phyloP scores from a whole-genome alignment of 805 yeast species.

The Alloascoidea africana region DNA sequence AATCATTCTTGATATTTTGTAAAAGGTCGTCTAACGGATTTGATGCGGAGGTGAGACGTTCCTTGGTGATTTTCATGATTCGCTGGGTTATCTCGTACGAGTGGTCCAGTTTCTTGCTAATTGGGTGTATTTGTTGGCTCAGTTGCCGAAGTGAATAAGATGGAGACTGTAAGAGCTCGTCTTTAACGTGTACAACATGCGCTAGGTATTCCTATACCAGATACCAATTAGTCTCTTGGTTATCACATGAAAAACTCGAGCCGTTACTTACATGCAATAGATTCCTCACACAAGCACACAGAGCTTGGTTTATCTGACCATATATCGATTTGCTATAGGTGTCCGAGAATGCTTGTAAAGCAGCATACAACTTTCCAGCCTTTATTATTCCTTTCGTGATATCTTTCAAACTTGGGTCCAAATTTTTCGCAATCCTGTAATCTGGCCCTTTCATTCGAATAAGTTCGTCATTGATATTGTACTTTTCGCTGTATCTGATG shows the following conservation, averaged over 20 bases:
- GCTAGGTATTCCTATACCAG: constrained; percentile 11
- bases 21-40: constrained; percentile 18
- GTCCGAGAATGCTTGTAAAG: constrained; percentile 45
- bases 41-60: constrained; percentile 14
- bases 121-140: constrained; percentile 30
- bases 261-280: constrained; percentile 21
- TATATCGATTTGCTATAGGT: constrained; percentile 34
- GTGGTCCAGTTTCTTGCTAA: constrained; percentile 29
- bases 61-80: constrained; percentile 27
- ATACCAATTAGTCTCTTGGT: background rate
- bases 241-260: constrained; percentile 11
- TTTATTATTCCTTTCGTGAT: constrained; percentile 44
- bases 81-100: constrained; percentile 39
- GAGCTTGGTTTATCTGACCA: constrained; percentile 63
- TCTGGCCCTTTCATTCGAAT: constrained; percentile 55
- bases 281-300: constrained; percentile 44
- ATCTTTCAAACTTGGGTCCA: constrained; percentile 63
- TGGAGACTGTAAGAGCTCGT: constrained; percentile 30
- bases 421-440: constrained; percentile 50
- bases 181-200: constrained; percentile 27
- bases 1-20: constrained; percentile 23
- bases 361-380: constrained; percentile 47
- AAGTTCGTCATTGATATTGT: constrained; percentile 28
- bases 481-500: constrained; percentile 50
- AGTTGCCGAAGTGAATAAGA: constrained; percentile 44